Conservation (phyloP, 106 monocot genomes). For the Allium cepa region DNA sequence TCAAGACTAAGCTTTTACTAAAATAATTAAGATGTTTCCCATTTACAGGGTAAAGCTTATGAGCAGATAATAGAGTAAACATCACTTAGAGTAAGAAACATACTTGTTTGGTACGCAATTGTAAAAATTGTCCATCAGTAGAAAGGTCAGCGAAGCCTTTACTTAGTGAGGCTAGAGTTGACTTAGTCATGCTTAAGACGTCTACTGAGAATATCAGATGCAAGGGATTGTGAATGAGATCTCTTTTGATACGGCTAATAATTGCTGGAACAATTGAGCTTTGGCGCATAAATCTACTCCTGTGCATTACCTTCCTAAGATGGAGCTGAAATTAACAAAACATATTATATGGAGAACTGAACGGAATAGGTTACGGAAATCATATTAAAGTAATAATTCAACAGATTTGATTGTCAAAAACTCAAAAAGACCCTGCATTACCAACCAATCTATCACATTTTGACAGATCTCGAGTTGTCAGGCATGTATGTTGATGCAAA, state of each 20-base stretch:
- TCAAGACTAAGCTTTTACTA: too few relatives aligned
- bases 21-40: too few relatives aligned
- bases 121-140: conserved; percentile 90
- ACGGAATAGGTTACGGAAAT: too few relatives aligned
- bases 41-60: neutral
- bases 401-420: too few relatives aligned
- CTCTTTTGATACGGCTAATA: conserved; percentile 75
- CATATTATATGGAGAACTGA: too few relatives aligned
- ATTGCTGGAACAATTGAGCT: conserved; percentile 80
- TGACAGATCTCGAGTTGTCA: too few relatives aligned
- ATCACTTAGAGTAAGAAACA: neutral
- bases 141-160: conserved; percentile 99
- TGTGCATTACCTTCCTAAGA: conserved; percentile 87
- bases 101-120: conserved; percentile 90
- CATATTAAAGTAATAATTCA: too few relatives aligned
- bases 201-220: conserved; percentile 95
- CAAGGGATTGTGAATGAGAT: conserved; percentile 95
- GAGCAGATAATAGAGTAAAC: neutral
- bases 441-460: too few relatives aligned
- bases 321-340: conserved; percentile 45
- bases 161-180: conserved; percentile 92
- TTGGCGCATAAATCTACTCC: conserved; percentile 67
- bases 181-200: conserved; percentile 97
- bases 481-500: too few relatives aligned
- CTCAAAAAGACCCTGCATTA: too few relatives aligned